Conservation (phyloP, 805 yeast species). For the Debaryomyces hansenii region DNA sequence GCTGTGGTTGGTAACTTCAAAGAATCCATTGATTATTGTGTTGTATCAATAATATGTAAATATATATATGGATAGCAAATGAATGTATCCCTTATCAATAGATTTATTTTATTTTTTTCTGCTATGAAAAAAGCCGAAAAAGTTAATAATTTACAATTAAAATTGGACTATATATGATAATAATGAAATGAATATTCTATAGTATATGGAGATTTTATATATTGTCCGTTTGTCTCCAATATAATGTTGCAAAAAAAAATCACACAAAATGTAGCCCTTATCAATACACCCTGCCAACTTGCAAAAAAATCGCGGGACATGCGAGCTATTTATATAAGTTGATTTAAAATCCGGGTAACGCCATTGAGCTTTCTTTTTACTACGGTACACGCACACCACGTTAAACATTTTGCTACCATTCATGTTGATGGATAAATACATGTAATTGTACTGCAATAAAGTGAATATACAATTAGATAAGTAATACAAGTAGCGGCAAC, state of each 20-base stretch:
- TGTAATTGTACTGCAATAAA: neutral
- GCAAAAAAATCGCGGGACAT: neutral
- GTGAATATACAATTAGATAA: neutral
- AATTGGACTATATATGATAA: neutral
- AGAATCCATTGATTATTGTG: constrained; percentile 58
- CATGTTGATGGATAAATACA: neutral
- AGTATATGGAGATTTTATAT: neutral
- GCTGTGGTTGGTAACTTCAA: constrained; percentile 76
- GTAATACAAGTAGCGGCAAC: neutral
- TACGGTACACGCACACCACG: neutral
- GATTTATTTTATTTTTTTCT: neutral
- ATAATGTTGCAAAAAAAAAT: neutral
- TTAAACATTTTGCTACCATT: neutral
- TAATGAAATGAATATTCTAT: neutral
- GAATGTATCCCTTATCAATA: constrained; percentile 38
- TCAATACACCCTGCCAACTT: neutral
- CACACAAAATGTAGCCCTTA: neutral
- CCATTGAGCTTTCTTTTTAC: neutral
- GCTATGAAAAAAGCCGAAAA: neutral
- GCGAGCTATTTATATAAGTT: constrained; percentile 1
- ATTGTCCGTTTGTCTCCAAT: neutral
- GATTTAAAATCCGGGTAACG: constrained; percentile 1
- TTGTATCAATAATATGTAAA: constrained; percentile 8
- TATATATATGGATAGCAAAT: constrained; percentile 35
- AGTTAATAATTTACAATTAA: neutral